phyloP scores from a whole-genome alignment of 2,329 filamentous ascomycete species.

The Colletotrichum siamense region DNA sequence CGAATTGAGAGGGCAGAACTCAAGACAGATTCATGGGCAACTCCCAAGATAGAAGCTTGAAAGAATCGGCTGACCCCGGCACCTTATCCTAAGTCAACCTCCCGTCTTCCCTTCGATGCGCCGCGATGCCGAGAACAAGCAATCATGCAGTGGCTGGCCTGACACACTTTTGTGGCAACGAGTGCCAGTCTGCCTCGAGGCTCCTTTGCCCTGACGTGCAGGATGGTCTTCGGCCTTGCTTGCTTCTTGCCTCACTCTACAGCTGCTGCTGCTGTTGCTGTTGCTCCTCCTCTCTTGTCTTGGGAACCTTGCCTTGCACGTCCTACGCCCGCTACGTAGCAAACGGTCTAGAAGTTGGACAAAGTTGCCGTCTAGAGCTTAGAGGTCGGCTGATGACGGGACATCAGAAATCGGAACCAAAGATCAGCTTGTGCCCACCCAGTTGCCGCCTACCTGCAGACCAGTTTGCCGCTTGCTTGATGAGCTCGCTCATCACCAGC shows the following conservation, averaged over 20 bases:
- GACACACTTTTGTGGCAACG: not conserved
- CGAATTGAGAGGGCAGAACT: not conserved
- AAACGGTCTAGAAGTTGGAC: not conserved
- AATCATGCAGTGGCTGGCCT: not conserved
- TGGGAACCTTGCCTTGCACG: not conserved
- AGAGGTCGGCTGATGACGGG: not conserved
- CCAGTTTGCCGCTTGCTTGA: not conserved
- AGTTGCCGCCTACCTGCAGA: not conserved
- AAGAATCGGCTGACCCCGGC: not conserved
- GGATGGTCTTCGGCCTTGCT: not conserved
- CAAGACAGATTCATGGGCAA: not conserved
- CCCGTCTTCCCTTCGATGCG: not conserved
- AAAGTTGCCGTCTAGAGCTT: not conserved
- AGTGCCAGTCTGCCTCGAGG: not conserved
- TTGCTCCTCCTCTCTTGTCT: not conserved
- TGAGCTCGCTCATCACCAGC: not conserved
- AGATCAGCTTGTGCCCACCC: not conserved
- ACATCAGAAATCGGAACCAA: not conserved
- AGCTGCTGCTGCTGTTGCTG: not conserved
- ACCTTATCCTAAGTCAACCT: not conserved
- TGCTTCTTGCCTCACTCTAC: not conserved
- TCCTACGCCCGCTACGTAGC: not conserved
- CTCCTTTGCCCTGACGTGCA: not conserved
- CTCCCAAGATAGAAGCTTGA: not conserved
- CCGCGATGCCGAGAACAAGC: not conserved